Evolutionary conservation across 2,329 filamentous ascomycete genomes (phyloP).

Genomic region (Blastomyces percursus): DNA sequence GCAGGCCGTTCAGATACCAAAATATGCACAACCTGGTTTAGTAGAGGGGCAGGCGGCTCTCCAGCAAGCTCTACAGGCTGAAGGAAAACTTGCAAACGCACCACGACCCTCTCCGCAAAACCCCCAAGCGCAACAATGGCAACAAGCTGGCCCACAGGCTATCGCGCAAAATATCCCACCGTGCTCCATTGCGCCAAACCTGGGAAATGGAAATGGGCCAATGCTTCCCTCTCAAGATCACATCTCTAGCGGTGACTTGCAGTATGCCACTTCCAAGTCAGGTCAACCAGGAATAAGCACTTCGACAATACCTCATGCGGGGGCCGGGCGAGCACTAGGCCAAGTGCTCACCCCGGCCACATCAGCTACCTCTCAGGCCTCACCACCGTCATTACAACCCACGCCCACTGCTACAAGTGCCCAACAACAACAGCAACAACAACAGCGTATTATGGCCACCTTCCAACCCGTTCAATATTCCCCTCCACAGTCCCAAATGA

Average conservation of each 20-base stretch:
- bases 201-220: constrained; percentile 16
- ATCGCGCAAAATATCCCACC: not conserved
- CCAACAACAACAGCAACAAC: not conserved
- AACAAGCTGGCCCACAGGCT: constrained; percentile 7
- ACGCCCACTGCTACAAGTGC: not conserved
- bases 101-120: not conserved
- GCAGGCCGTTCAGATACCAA: not conserved
- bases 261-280: constrained; percentile 6
- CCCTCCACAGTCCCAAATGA: not conserved
- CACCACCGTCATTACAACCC: not conserved
- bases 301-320: not conserved
- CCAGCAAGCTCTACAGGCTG: not conserved
- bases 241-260: constrained; percentile 12
- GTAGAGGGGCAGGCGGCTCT: not conserved
- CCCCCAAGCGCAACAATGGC: constrained; percentile 7
- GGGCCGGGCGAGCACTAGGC: not conserved
- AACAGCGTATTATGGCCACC: not conserved
- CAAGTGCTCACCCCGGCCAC: not conserved
- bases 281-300: constrained; percentile 1
- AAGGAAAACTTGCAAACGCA: not conserved
- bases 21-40: not conserved
- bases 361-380: not conserved
- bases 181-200: constrained; percentile 8
- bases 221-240: constrained; percentile 18
- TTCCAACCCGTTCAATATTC: constrained; percentile 1